Evolutionary conservation across 768 basidiomycete genomes (phyloP).

Genomic region (Lentinula raphanica): DNA sequence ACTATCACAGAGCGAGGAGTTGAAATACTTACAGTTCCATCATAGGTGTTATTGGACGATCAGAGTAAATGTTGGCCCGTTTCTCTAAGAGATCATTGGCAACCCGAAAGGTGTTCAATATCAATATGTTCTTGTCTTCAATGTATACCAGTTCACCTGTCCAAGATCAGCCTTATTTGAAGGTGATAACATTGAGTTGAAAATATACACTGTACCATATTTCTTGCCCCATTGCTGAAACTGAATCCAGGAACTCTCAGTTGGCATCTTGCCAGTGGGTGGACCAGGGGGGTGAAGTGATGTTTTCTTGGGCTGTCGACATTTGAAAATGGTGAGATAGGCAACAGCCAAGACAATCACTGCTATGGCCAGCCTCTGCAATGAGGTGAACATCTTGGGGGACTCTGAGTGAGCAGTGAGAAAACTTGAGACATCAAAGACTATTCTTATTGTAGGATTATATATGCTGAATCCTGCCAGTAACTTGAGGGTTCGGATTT

Average conservation of each 20-base stretch:
- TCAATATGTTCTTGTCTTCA: slow-evolving; percentile 13
- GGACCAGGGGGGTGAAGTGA: neutral
- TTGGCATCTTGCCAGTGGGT: neutral
- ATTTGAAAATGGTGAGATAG: too few relatives aligned
- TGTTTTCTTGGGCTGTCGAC: too few relatives aligned
- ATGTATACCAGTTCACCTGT: neutral
- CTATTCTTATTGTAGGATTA: too few relatives aligned
- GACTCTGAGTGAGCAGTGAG: too few relatives aligned
- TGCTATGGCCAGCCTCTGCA: too few relatives aligned
- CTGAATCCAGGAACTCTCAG: neutral
- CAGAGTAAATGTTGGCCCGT: slow-evolving; percentile 31
- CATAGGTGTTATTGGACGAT: neutral
- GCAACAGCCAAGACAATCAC: too few relatives aligned
- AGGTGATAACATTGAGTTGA: neutral
- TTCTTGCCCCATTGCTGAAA: neutral
- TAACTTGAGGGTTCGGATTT: too few relatives aligned
- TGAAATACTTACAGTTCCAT: slow-evolving; percentile 1
- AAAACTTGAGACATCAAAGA: too few relatives aligned
- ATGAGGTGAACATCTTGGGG: too few relatives aligned
- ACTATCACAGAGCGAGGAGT: neutral
- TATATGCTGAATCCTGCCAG: too few relatives aligned
- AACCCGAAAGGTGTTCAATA: slow-evolving; percentile 27
- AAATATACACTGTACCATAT: neutral
- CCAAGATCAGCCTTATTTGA: too few relatives aligned
- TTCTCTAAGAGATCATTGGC: slow-evolving; percentile 32